Percentiles rank a stretch among this genome's conserved stretches.
Evolutionary conservation across 2,329 filamentous ascomycete species (phyloP).

Genomic region (Stemphylium lycopersici): DNA sequence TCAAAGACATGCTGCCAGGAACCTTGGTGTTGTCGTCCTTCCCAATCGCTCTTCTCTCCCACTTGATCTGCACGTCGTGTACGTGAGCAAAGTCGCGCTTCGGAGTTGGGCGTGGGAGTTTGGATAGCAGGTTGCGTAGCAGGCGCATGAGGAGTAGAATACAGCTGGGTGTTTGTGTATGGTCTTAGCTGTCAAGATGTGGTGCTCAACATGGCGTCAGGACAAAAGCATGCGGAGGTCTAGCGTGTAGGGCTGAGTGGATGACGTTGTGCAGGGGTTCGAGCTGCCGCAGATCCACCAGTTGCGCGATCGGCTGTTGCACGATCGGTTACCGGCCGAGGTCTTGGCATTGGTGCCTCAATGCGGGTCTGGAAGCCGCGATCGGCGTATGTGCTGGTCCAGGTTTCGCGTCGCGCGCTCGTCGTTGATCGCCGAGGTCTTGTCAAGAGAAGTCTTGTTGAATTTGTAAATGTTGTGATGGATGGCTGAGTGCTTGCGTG

Average conservation of each 20-base stretch:
- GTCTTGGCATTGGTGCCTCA: background rate
- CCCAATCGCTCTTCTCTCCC: background rate
- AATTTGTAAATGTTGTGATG: background rate
- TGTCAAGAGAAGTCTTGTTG: background rate
- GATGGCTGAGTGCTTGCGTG: background rate
- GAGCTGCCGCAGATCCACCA: slow-evolving; percentile 8
- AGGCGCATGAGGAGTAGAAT: slow-evolving; percentile 4
- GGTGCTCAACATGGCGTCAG: slow-evolving; percentile 21
- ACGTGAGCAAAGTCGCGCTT: slow-evolving; percentile 37
- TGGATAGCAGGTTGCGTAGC: slow-evolving; percentile 4
- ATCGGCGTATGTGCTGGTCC: slow-evolving; percentile 8
- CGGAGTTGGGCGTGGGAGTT: background rate
- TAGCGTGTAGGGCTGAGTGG: slow-evolving; percentile 20
- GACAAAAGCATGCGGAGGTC: background rate
- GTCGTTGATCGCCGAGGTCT: background rate
- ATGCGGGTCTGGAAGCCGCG: slow-evolving; percentile 4
- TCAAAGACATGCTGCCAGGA: slow-evolving; percentile 15
- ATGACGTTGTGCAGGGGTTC: slow-evolving; percentile 21
- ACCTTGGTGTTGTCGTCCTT: slow-evolving; percentile 2
- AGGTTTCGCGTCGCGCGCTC: background rate
- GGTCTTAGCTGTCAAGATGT: background rate
- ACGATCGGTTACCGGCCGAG: slow-evolving; percentile 6
- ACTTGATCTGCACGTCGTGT: slow-evolving; percentile 32
- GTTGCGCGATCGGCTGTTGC: slow-evolving; percentile 7
- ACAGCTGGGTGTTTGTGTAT: background rate